phyloP scores from a whole-genome alignment of 116 monocot species.

The Dioscorea cayenensis region DNA sequence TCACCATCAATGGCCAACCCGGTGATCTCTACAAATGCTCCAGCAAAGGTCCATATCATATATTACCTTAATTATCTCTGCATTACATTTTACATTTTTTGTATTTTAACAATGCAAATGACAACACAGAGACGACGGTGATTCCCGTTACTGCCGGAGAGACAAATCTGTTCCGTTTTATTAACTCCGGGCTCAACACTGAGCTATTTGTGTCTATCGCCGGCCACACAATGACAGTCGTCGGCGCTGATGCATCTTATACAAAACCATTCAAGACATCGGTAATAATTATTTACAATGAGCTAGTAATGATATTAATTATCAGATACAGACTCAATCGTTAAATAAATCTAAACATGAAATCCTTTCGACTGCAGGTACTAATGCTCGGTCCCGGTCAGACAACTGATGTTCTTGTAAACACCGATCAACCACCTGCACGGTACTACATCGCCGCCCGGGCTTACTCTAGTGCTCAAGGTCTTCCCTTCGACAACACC shows the following conservation, averaged over 20 bases:
- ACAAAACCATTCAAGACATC: conserved; percentile 55
- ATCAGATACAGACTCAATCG: no score
- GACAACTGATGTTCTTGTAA: conserved; percentile 62
- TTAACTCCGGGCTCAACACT: conserved; percentile 56
- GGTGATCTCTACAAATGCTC: conserved; percentile 62
- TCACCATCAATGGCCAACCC: conserved; percentile 65
- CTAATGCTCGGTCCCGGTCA: conserved; percentile 62
- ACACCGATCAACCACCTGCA: conserved; percentile 32
- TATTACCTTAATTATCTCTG: no score
- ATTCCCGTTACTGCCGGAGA: conserved; percentile 58
- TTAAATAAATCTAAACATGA: no score
- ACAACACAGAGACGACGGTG: conserved; percentile 1
- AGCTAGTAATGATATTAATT: no score
- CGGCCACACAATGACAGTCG: conserved; percentile 59
- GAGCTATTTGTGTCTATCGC: conserved; percentile 57
- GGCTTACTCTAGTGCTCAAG: conserved; percentile 50
- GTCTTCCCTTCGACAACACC: conserved; percentile 70
- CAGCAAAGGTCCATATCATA: conserved; percentile 19
- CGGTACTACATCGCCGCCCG: conserved; percentile 74
- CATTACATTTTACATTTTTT: no score
- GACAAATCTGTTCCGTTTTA: conserved; percentile 55
- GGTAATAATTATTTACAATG: background rate
- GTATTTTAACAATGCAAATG: no score
- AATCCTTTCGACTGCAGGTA: background rate
- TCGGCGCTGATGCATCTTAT: conserved; percentile 53